Percentiles rank a stretch among this genome's conserved stretches.
phyloP scores from a whole-genome alignment of 768 basidiomycete genomes.

The Cubamyces lactineus region DNA sequence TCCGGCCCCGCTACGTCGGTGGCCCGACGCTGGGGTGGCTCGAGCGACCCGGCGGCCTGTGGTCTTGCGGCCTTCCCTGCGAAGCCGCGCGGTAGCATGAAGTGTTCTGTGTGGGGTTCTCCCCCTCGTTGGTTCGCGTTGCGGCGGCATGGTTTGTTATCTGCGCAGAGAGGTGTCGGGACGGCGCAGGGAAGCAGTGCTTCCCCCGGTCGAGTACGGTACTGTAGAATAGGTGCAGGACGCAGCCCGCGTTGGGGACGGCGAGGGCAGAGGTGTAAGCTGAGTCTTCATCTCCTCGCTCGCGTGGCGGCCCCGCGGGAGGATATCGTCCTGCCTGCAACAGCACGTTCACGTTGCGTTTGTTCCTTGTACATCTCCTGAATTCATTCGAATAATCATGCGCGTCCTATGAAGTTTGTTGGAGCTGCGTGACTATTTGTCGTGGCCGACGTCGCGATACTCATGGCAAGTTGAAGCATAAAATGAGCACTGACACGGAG shows the following conservation, averaged over 20 bases:
- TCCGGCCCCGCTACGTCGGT: constrained; percentile 9
- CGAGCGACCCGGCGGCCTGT: constrained; percentile 1
- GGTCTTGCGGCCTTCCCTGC: constrained; percentile 19
- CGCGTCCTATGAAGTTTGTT: not conserved
- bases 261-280: not conserved
- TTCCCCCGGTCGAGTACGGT: constrained; percentile 37
- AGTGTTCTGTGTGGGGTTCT: constrained; percentile 6
- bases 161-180: constrained; percentile 32
- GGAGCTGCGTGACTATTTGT: not conserved
- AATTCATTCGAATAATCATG: constrained; percentile 10
- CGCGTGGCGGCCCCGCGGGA: constrained; percentile 2
- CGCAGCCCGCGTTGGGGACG: constrained; percentile 2
- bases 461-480: not conserved
- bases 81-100: constrained; percentile 16
- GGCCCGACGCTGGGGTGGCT: not conserved
- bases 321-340: constrained; percentile 16
- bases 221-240: constrained; percentile 22
- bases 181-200: constrained; percentile 44
- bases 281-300: not conserved
- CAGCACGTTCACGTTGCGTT: constrained; percentile 33
- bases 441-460: not conserved
- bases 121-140: constrained; percentile 11
- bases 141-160: constrained; percentile 28
- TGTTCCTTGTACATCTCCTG: constrained; percentile 27
- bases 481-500: not conserved